These are phyloP conservation scores for Lactifluus rugatus DNA, from an alignment of 768 basidiomycete genomes.

Conservation along the genomic window DNA sequence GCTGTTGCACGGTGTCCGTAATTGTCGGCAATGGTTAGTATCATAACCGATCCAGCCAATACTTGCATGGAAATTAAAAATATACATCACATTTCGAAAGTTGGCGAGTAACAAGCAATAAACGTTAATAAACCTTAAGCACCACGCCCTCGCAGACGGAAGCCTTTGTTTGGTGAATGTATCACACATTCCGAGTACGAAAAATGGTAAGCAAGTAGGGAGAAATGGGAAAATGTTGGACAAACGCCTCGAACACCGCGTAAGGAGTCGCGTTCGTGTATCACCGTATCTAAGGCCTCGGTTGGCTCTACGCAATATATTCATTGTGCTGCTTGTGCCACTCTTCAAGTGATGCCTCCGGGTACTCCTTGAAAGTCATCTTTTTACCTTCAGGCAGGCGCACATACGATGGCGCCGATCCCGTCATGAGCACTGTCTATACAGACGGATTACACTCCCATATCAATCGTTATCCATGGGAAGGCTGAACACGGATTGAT, in stretches of 20 bases:
- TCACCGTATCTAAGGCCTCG: neutral
- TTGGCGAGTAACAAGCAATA: too few species aligned
- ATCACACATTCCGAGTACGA: too few species aligned
- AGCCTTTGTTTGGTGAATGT: too few species aligned
- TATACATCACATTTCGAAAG: too few species aligned
- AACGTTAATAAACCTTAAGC: too few species aligned
- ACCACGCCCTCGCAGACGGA: too few species aligned
- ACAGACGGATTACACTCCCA: neutral
- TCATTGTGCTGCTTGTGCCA: slow-evolving; percentile 51
- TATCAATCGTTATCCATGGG: neutral
- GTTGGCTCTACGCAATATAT: slow-evolving; percentile 25
- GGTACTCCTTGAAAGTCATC: slow-evolving; percentile 36
- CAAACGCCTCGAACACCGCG: neutral
- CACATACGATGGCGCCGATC: slow-evolving; percentile 51
- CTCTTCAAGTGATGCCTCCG: slow-evolving; percentile 38
- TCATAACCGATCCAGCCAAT: too few species aligned
- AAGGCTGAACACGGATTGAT: neutral
- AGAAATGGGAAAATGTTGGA: too few species aligned
- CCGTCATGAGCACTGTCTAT: slow-evolving; percentile 1
- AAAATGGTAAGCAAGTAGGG: too few species aligned
- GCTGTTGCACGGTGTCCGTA: too few species aligned
- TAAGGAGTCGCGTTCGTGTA: neutral
- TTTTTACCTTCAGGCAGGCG: slow-evolving; percentile 53
- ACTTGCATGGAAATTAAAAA: too few species aligned
- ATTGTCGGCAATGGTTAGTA: too few species aligned